Base-by-base conservation (phyloP, 2,329 filamentous ascomycete species). In the Trichoderma sp. region DNA sequence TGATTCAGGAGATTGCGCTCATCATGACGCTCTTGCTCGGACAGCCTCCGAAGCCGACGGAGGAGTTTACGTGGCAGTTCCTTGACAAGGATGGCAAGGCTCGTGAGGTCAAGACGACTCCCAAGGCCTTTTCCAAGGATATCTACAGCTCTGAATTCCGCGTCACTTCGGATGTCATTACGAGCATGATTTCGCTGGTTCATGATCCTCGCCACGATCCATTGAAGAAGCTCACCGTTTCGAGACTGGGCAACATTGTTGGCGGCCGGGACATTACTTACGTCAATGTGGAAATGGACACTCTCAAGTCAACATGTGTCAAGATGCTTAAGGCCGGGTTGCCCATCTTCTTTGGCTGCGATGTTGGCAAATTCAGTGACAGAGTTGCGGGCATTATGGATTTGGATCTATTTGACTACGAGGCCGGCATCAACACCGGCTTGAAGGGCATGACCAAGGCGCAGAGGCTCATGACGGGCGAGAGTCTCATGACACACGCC, bases 341-440 rank as follows among this genome's bases (percentile, higher is more conserved):
- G 6, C 94, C 94, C 11, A 88, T 97, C 65, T 97, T 97, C 86
- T 97, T 97, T 79, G 94, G 94, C 71, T 92, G 89, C 65, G 94
- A 97, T 77, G 94, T 97, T 0, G 94, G 93, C 74, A 93, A 97
- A 80, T 95, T 92, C 81, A 92, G 89, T 71, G 91, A 95, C 78
- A 84, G 83, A 0, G 76, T 76, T 1, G 85, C 86, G 3, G 94
- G 94, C 18, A 89, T 97, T 78, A 94, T 97, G 92, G 94, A 97
- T 79, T 86, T 91, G 1, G 86, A 87, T 1, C 84, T 97, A 5
- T 89, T 91, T 77, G 91, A 96, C 81, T 96, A 95, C 81, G 88
- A 92, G 76, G 87, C 97, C 1, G 94, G 93, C n/a, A 94, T 97
- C 82, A 93, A 94, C 76, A 86, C 94, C 73, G 86, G 85, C 70